A percentile compares a stretch with the other conserved stretches of the same genome.
These are phyloP conservation scores for Cercospora sp. DNA, from an alignment of 2,329 filamentous ascomycete species.

Conservation along the genomic window DNA sequence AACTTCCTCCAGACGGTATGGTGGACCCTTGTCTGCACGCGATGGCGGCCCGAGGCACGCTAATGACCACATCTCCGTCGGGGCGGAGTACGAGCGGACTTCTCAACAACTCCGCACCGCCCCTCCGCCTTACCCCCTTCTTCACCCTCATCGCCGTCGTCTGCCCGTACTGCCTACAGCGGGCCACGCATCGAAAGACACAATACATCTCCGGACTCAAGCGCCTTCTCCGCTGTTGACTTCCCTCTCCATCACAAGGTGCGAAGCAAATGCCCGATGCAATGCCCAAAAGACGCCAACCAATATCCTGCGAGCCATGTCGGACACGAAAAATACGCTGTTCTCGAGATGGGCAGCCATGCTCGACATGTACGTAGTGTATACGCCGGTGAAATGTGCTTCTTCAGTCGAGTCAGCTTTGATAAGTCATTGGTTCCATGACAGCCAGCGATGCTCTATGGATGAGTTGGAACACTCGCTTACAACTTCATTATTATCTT, in stretches of 20 bases:
- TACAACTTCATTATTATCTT: not conserved
- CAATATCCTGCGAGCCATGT: conserved; percentile 9
- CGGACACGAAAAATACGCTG: conserved; percentile 9
- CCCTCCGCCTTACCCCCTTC: not conserved
- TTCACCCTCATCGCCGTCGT: not conserved
- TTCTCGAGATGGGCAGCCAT: conserved; percentile 4
- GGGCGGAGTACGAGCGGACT: not conserved
- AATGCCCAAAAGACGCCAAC: not conserved
- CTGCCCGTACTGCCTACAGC: not conserved
- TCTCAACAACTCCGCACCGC: not conserved
- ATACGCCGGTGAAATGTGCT: not conserved
- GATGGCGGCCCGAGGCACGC: not conserved
- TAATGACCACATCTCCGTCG: not conserved
- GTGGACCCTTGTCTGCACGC: not conserved
- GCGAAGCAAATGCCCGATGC: not conserved
- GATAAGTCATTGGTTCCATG: not conserved
- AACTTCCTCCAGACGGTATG: not conserved
- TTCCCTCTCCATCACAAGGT: not conserved
- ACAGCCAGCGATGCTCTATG: not conserved
- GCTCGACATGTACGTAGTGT: not conserved
- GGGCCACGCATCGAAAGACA: not conserved
- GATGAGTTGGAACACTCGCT: not conserved
- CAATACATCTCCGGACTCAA: not conserved
- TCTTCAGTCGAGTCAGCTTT: not conserved
- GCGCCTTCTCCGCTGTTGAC: not conserved